phyloP scores from a whole-genome alignment of 441 rosid genomes.

The Euphorbia celastroides region DNA sequence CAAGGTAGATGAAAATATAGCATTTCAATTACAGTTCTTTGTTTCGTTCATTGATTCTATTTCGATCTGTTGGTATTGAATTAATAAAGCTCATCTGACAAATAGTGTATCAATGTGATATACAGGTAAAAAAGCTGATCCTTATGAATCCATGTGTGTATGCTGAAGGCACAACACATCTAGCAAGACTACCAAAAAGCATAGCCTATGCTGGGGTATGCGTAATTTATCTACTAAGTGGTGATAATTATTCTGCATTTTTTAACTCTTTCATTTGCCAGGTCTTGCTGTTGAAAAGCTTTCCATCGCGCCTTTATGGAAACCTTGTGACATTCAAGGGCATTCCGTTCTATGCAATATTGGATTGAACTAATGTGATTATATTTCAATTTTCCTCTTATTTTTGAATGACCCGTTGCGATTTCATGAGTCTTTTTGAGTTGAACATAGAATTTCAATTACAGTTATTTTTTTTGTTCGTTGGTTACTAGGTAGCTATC shows the following conservation, averaged over 20 bases:
- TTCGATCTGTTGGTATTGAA: not conserved
- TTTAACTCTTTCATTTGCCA: conserved; percentile 15
- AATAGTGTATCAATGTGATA: not conserved
- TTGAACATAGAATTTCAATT: too few species aligned
- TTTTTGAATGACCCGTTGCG: too few species aligned
- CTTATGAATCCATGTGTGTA: conserved; percentile 84
- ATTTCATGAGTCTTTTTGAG: too few species aligned
- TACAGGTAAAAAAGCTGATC: conserved; percentile 72
- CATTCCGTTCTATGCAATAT: conserved; percentile 42
- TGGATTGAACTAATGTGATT: conserved; percentile 78
- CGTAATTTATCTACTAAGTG: too few species aligned
- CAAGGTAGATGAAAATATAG: not conserved
- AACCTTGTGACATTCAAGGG: conserved; percentile 47
- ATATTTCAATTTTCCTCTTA: not conserved
- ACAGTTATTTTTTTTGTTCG: too few species aligned
- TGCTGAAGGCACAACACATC: conserved; percentile 71
- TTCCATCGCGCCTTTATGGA: conserved; percentile 57
- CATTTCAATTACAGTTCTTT: not conserved
- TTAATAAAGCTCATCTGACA: not conserved
- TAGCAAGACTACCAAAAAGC: conserved; percentile 59
- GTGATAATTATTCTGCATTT: not conserved
- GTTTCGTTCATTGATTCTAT: too few species aligned
- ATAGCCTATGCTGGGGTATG: conserved; percentile 81
- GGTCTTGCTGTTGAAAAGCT: conserved; percentile 63
- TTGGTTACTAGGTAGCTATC: too few species aligned